Evolutionary conservation across 352 stramenopile species (phyloP).

Genomic region (Globisporangium solare): DNA sequence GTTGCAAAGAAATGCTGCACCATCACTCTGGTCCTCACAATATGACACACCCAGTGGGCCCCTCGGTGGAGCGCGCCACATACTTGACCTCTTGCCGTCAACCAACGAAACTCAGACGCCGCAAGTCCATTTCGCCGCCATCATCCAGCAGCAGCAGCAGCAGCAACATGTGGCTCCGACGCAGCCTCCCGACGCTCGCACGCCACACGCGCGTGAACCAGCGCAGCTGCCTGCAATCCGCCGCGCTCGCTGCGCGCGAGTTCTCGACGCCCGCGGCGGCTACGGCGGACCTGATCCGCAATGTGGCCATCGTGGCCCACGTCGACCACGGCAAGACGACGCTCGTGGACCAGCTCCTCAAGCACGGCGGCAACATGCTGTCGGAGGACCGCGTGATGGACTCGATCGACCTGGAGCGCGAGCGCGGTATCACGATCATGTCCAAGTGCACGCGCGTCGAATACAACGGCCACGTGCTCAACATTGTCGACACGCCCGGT

Average conservation of each 20-base stretch:
- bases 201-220: constrained; percentile 27
- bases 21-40: constrained; percentile 2
- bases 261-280: constrained; percentile 33
- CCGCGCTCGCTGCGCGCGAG: constrained; percentile 20
- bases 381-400: constrained; percentile 96
- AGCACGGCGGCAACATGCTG: constrained; percentile 90
- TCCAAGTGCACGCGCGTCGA: constrained; percentile 97
- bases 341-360: constrained; percentile 96
- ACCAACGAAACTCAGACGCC: constrained; percentile 1
- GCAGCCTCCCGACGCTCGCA: constrained; percentile 40
- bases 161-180: constrained; percentile 75
- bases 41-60: constrained; percentile 7
- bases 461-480: constrained; percentile 93
- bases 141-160: too few relatives aligned
- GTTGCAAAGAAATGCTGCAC: constrained; percentile 4
- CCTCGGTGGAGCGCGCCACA: constrained; percentile 10
- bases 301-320: constrained; percentile 91
- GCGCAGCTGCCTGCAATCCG: constrained; percentile 17
- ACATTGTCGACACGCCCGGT: constrained; percentile 97
- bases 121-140: neutral
- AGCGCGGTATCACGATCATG: constrained; percentile 99
- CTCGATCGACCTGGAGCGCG: constrained; percentile 96
- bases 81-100: neutral
- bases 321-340: constrained; percentile 99
- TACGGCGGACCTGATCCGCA: constrained; percentile 69